These are phyloP conservation scores for Eruca vesicaria DNA, from an alignment of 441 rosid species.

Conservation along the genomic window DNA sequence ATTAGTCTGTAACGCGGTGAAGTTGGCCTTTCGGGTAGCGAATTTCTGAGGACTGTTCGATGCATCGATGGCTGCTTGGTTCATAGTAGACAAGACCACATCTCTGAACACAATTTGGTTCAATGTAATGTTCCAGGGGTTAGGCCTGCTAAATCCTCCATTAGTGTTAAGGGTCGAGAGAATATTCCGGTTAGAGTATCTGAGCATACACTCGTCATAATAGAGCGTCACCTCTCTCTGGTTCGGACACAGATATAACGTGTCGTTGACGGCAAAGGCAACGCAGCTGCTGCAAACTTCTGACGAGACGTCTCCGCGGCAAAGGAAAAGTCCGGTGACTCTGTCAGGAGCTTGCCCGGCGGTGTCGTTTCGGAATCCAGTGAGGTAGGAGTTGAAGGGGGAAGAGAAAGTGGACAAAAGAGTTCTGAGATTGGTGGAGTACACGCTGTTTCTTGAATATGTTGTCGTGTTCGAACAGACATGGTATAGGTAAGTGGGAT, in stretches of 20 bases:
- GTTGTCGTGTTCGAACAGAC: neutral
- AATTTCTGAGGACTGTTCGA: neutral
- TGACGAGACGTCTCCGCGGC: constrained; percentile 6
- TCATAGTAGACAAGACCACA: no score
- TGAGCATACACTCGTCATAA: constrained; percentile 16
- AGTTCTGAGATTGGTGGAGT: constrained; percentile 9
- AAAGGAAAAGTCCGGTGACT: constrained; percentile 18
- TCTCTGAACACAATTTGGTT: neutral
- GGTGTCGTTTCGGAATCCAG: constrained; percentile 21
- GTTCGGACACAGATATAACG: neutral
- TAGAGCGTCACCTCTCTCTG: neutral
- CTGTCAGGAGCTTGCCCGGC: constrained; percentile 1
- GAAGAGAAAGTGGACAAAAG: constrained; percentile 23
- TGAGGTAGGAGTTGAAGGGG: neutral
- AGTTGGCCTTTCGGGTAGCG: neutral
- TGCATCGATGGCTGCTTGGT: neutral
- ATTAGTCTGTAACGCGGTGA: neutral
- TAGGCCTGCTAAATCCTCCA: no score
- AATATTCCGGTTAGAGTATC: constrained; percentile 17
- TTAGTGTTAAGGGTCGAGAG: neutral
- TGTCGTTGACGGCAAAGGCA: neutral
- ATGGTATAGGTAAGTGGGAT: neutral
- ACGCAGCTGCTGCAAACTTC: constrained; percentile 14
- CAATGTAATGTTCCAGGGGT: no score
- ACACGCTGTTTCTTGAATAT: neutral